Percentiles rank a stretch among this genome's conserved stretches.
Conservation (phyloP, 768 basidiomycete species). For the Tylopilus cervinicoccineus region DNA sequence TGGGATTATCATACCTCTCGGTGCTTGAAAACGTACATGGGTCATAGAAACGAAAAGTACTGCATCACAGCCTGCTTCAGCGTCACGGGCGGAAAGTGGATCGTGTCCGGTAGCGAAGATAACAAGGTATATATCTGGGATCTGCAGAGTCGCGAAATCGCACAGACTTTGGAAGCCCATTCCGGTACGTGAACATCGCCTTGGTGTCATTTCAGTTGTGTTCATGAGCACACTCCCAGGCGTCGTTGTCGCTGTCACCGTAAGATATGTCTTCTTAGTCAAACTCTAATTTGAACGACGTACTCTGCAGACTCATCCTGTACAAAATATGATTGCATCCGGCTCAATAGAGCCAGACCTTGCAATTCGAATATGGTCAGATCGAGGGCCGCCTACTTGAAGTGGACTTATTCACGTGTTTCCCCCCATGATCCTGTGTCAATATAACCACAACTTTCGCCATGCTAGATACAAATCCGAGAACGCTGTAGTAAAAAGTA, state of each 20-base stretch:
- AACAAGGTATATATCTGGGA: constrained; percentile 90
- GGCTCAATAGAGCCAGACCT: constrained; percentile 85
- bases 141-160: constrained; percentile 78
- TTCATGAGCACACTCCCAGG: constrained; percentile 10
- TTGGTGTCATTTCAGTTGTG: not conserved
- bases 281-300: not conserved
- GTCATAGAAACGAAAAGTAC: constrained; percentile 79
- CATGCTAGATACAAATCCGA: constrained; percentile 7
- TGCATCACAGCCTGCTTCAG: constrained; percentile 84
- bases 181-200: constrained; percentile 40
- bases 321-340: constrained; percentile 82
- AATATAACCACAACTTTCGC: constrained; percentile 6
- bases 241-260: constrained; percentile 80
- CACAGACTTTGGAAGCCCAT: constrained; percentile 77
- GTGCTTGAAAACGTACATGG: constrained; percentile 85
- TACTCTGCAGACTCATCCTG: constrained; percentile 68
- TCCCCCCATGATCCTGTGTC: constrained; percentile 5
- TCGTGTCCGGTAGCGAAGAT: constrained; percentile 90
- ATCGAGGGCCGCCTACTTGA: constrained; percentile 32
- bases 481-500: constrained; percentile 13
- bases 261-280: constrained; percentile 40
- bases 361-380: constrained; percentile 79
- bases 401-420: not conserved
- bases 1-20: constrained; percentile 95
- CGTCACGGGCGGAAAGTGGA: constrained; percentile 84